Base-by-base conservation (phyloP, 257 asterid species). In the Solanum habrochaites region DNA sequence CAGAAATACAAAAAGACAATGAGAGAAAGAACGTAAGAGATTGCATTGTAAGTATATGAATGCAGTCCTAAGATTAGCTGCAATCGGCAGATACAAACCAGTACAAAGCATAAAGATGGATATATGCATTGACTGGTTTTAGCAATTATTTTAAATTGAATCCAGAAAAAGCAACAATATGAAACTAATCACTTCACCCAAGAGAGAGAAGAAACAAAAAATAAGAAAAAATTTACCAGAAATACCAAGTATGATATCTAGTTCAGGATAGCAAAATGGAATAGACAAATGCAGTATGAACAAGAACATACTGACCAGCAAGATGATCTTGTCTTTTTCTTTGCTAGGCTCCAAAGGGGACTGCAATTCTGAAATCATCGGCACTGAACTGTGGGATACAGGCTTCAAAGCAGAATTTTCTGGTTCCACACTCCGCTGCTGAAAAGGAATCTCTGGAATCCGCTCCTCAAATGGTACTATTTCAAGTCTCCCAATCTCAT, bases 271-370 rank as follows among this genome's bases (percentile, higher is more conserved):
- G 25, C 60, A 18, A 81, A 11, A 58, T 47, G 45, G 66, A 87
- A 88, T 69, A 58, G 31, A 70, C 23, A 60, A 37, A 89, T 1
- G 67, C 9, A 71, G 42, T 86, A 67, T 81, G 83, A 47, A 83
- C 47, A 62, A 60, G 32, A 84, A 87, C 58, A 83, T 64, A 89
- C 95, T 91, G 83, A 95, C 96, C 97, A 85, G 86, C 82, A 93
- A 82, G 83, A 87, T 74, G 78, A 91, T 88, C 86, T 80, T 87
- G 87, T 91, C 89, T 49, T 89, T 92, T 84, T 86, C 87, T 69
- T 77, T 83, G 87, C 74, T 72, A 47, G 72, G 88, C 83, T 88
- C 91, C 13, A 62, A 20, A 37, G 72, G 77, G 70, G 87, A 81
- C 56, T 74, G 83, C 70, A 87, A 88, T 86, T 87, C 92, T 2